phyloP scores from a whole-genome alignment of 129 eudicot species.

The Cynara cardunculus region DNA sequence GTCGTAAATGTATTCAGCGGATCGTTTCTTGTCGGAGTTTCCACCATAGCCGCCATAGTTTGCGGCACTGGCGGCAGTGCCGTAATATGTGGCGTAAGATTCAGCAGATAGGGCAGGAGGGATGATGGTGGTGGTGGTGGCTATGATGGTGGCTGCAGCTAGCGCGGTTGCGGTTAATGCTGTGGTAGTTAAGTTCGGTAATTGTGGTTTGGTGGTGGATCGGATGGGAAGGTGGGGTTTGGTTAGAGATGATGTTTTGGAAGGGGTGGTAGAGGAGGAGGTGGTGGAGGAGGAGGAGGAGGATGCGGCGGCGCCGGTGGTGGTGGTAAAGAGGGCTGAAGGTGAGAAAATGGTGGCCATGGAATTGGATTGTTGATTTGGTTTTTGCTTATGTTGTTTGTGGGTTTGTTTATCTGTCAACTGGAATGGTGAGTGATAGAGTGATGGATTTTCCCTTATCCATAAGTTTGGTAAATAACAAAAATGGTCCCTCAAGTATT shows the following conservation, averaged over 20 bases:
- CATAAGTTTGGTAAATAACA: slow-evolving; percentile 11
- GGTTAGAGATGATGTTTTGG: slow-evolving; percentile 30
- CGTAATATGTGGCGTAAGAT: slow-evolving; percentile 65
- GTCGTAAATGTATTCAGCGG: slow-evolving; percentile 92
- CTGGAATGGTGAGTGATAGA: slow-evolving; percentile 7
- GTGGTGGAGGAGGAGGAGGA: slow-evolving; percentile 40
- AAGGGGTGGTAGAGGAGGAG: slow-evolving; percentile 34
- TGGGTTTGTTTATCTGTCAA: slow-evolving; percentile 28
- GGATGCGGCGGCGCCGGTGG: slow-evolving; percentile 37
- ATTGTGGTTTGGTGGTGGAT: slow-evolving; percentile 38
- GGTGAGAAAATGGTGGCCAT: slow-evolving; percentile 92
- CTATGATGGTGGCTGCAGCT: slow-evolving; percentile 41
- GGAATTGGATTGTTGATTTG: slow-evolving; percentile 35
- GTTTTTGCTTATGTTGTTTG: slow-evolving; percentile 15
- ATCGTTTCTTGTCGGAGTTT: slow-evolving; percentile 72
- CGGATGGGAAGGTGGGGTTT: slow-evolving; percentile 43
- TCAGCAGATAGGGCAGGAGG: slow-evolving; percentile 38
- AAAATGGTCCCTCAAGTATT: slow-evolving; percentile 20
- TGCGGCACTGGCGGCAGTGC: slow-evolving; percentile 96
- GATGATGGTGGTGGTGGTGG: slow-evolving; percentile 44
- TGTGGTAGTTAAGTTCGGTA: slow-evolving; percentile 45
- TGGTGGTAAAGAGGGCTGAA: slow-evolving; percentile 70
- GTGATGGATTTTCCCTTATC: slow-evolving; percentile 31
- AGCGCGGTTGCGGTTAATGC: slow-evolving; percentile 49
- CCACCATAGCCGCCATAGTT: slow-evolving; percentile 98